A percentile compares a stretch with the other conserved stretches of the same genome.
phyloP scores from a whole-genome alignment of 2,329 filamentous ascomycete species.

The Penicillium rolfsii region DNA sequence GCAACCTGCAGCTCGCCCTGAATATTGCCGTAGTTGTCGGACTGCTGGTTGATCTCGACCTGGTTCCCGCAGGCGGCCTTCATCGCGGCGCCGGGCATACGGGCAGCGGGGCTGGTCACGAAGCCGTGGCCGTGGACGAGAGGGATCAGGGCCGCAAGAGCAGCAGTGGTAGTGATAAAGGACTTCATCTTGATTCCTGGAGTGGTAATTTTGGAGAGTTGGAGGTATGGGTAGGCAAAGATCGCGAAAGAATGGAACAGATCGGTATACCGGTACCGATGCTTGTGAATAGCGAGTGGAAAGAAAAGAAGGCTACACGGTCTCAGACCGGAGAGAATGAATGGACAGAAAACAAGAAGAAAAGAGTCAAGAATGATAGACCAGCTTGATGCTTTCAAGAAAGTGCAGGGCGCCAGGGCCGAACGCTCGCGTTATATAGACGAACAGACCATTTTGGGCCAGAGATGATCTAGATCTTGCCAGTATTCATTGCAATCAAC shows the following conservation, averaged over 20 bases:
- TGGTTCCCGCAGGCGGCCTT: slow-evolving; percentile 58
- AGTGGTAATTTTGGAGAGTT: neutral
- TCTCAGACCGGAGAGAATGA: slow-evolving; percentile 29
- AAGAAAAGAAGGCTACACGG: slow-evolving; percentile 20
- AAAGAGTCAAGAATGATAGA: slow-evolving; percentile 22
- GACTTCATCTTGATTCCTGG: slow-evolving; percentile 46
- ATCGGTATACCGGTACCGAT: slow-evolving; percentile 28
- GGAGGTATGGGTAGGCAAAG: neutral
- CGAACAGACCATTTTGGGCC: neutral
- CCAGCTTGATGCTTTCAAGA: slow-evolving; percentile 19
- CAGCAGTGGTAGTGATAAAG: slow-evolving; percentile 43
- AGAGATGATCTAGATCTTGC: slow-evolving; percentile 12
- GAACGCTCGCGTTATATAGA: slow-evolving; percentile 19
- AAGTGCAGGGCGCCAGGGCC: slow-evolving; percentile 4
- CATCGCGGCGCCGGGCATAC: slow-evolving; percentile 57
- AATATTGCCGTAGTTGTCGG: slow-evolving; percentile 61
- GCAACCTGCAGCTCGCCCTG: slow-evolving; percentile 59
- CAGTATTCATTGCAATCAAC: slow-evolving; percentile 19
- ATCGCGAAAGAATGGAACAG: slow-evolving; percentile 23
- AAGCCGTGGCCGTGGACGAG: slow-evolving; percentile 59
- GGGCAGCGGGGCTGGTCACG: slow-evolving; percentile 53
- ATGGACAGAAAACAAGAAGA: slow-evolving; percentile 20
- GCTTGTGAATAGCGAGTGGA: slow-evolving; percentile 16
- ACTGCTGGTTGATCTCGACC: slow-evolving; percentile 56
- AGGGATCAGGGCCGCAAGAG: slow-evolving; percentile 49